A percentile compares a stretch with the other conserved stretches of the same genome.
Conservation (phyloP, 768 basidiomycete genomes). For the Leucosporidium scottii region DNA sequence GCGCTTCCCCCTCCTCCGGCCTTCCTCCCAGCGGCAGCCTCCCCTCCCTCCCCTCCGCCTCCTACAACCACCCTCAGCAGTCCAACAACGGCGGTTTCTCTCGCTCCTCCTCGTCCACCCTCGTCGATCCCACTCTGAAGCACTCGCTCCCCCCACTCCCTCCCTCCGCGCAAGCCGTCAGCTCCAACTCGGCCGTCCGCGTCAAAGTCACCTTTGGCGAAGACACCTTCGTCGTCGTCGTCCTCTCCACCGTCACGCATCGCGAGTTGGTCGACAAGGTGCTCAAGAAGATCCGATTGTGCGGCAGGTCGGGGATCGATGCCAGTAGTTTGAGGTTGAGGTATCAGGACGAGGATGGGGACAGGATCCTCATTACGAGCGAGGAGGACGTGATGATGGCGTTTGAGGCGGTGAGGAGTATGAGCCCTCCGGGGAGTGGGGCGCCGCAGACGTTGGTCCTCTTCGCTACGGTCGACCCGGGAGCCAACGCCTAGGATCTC, state of each 20-base stretch:
- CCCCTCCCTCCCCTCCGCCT: neutral
- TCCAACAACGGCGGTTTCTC: neutral
- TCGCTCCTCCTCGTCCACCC: no score
- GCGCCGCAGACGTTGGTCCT: conserved; percentile 3
- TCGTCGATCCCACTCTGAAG: no score
- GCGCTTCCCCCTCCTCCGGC: conserved; percentile 20
- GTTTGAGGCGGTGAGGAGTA: conserved; percentile 51
- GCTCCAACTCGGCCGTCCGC: conserved; percentile 53
- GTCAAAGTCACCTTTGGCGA: conserved; percentile 92
- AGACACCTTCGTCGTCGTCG: conserved; percentile 91
- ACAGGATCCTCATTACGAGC: conserved; percentile 76
- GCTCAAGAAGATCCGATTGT: conserved; percentile 83
- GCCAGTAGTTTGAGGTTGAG: conserved; percentile 46
- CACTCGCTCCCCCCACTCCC: neutral
- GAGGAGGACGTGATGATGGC: conserved; percentile 94
- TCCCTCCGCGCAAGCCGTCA: neutral
- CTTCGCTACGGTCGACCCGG: neutral
- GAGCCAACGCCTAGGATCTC: no score
- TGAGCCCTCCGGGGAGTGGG: neutral
- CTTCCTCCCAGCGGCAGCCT: conserved; percentile 1
- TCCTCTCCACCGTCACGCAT: conserved; percentile 70
- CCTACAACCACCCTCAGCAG: neutral
- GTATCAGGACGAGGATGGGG: conserved; percentile 87
- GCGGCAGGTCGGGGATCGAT: conserved; percentile 66
- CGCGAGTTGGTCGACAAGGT: conserved; percentile 80